Conservation (phyloP, 1,284 basidiomycete genomes). For the Cryptococcus sp. region DNA sequence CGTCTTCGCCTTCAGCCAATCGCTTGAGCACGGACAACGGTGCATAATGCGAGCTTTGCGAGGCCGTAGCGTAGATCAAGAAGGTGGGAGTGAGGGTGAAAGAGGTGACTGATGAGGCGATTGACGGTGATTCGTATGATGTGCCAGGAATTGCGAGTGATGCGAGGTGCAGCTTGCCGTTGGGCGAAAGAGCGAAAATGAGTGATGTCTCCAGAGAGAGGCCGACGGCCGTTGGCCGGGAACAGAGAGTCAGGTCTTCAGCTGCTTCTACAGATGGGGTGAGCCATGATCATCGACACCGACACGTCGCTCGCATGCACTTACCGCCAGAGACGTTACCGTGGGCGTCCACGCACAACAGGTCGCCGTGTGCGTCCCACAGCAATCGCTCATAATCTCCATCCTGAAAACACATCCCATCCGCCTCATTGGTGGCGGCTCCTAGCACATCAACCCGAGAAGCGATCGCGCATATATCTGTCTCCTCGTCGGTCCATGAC, state of each 20-base stretch:
- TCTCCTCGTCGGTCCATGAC: constrained; percentile 18
- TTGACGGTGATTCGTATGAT: constrained; percentile 43
- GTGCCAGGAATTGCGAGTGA: constrained; percentile 32
- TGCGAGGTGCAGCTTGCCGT: constrained; percentile 64
- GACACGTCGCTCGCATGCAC: not conserved
- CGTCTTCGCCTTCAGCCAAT: constrained; percentile 35
- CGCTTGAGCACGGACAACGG: constrained; percentile 57
- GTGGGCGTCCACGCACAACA: constrained; percentile 32
- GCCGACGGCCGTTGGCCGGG: constrained; percentile 27
- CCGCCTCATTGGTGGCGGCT: constrained; percentile 17
- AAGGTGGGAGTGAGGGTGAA: constrained; percentile 79
- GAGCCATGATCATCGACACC: not conserved
- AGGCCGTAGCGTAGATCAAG: constrained; percentile 80
- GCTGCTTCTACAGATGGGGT: no score
- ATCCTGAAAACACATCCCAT: constrained; percentile 12
- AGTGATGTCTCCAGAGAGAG: constrained; percentile 46
- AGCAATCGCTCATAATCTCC: constrained; percentile 31
- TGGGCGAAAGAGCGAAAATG: constrained; percentile 68
- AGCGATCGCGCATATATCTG: no score
- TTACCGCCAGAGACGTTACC: constrained; percentile 26
- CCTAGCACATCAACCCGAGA: constrained; percentile 9
- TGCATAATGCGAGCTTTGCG: constrained; percentile 79
- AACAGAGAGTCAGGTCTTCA: constrained; percentile 28
- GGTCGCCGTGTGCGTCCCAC: constrained; percentile 32
- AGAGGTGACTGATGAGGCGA: constrained; percentile 71